Evolutionary conservation across 2,329 filamentous ascomycete genomes (phyloP), one percentile per base, ranked within the genome.

Genomic region (Hymenoscyphus fructigenus): DNA sequence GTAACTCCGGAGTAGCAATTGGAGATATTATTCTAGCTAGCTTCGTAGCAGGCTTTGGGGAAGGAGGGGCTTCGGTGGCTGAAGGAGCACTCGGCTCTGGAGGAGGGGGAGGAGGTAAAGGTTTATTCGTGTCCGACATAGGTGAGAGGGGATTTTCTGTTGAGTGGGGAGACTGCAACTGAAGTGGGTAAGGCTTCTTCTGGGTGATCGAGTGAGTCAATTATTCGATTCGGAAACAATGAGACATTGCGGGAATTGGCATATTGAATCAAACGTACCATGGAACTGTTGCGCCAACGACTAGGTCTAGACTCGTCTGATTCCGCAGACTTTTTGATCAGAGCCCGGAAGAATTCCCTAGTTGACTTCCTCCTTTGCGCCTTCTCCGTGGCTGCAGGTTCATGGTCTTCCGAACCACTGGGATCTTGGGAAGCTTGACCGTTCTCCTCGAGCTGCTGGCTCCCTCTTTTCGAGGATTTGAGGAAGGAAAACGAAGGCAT

Each of bases 11-110:
- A 57, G 85, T 82, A 70, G 78, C 83, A 65, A 90, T 79, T 59
- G 82, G 83, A 56, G 85, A 80, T 82, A 88, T 88, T 77, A 86
- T 88, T 74, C 82, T 81, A 66, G 82, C 78, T 47, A 87, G 76
- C 55, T 72, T 75, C 17, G 57, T 63, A 12, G 56, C 36, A 26
- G 66, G 61, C 26, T 53, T 64, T 6, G 62, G 47, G 6, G 56
- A 28, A 41, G 68, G 53, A 64, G 77, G 76, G 69, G 78, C 75
- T 66, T 82, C 79, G 69, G 77, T 32, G 14, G 76, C 63, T 78
- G 78, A 50, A 20, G 28, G 34, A 14, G 78, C 76, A 9, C 64
- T 63, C 26, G 68, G 65, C 47, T 64, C 60, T 67, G 84, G 84
- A 61, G 84, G 82, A 57, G 80, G 83, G 60, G 84, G 82, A 57